Evolutionary conservation across 306 rosid species (phyloP).

Genomic region (Cicer judaicum): DNA sequence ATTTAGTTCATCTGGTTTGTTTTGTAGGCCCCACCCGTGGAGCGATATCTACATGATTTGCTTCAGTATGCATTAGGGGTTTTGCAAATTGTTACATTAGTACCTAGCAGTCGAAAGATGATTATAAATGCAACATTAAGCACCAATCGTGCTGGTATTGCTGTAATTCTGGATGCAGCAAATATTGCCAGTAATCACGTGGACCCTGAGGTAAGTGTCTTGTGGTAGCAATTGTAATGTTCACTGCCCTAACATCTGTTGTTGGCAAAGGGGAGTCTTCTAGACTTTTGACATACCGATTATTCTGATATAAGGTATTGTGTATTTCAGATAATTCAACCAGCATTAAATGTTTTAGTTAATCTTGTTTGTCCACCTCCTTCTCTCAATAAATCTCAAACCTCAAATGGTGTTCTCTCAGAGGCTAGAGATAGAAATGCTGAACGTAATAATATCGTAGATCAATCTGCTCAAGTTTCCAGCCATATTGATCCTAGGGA

Average conservation of each 20-base stretch:
- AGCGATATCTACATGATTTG: constrained; percentile 92
- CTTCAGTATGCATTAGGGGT: constrained; percentile 98
- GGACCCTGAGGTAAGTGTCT: constrained; percentile 82
- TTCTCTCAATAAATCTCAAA: constrained; percentile 81
- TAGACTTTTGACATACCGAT: constrained; percentile 26
- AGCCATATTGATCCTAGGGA: constrained; percentile 74
- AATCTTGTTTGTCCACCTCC: constrained; percentile 99
- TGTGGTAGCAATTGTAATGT: constrained; percentile 27
- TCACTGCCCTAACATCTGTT: constrained; percentile 29
- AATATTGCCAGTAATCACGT: constrained; percentile 79
- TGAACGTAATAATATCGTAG: constrained; percentile 66
- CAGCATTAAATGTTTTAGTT: constrained; percentile 89
- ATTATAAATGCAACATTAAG: constrained; percentile 86
- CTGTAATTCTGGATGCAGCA: constrained; percentile 98
- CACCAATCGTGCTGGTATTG: constrained; percentile 86
- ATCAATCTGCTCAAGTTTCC: constrained; percentile 61
- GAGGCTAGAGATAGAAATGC: constrained; percentile 80
- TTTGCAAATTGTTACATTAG: constrained; percentile 89
- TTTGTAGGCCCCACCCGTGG: constrained; percentile 93
- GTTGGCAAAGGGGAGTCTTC: constrained; percentile 19
- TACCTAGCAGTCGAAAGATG: constrained; percentile 93
- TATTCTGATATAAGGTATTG: constrained; percentile 26
- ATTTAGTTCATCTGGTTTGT: constrained; percentile 34
- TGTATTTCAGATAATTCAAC: constrained; percentile 87
- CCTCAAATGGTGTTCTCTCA: constrained; percentile 54